Evolutionary conservation across 176 grass and related monocot genomes (phyloP).

Genomic region (Oryza meridionalis): DNA sequence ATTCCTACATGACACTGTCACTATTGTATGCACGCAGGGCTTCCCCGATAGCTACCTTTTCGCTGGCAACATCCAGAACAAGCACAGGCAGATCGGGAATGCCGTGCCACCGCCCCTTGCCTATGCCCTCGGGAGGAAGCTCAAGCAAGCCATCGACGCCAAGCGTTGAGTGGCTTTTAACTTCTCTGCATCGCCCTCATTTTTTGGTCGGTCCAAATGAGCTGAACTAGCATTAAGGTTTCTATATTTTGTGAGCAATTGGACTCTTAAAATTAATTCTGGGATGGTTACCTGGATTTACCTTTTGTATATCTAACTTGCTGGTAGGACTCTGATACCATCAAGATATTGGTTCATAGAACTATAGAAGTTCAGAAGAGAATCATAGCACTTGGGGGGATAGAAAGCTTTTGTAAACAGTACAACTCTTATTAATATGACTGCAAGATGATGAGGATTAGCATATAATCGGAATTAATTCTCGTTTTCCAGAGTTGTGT

Average conservation of each 20-base stretch:
- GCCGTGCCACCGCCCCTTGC: conserved; percentile 83
- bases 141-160: conserved; percentile 61
- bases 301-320: conserved; percentile 4
- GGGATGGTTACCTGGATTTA: neutral
- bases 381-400: neutral
- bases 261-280: conserved; percentile 12
- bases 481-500: neutral
- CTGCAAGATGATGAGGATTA: neutral
- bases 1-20: conserved; percentile 8
- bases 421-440: conserved; percentile 14
- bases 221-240: neutral
- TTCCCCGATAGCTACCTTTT: conserved; percentile 71
- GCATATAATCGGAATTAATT: neutral
- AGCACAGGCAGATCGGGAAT: conserved; percentile 83
- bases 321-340: conserved; percentile 20
- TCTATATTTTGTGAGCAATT: conserved; percentile 29
- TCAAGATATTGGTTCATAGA: conserved; percentile 12
- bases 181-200: conserved; percentile 8
- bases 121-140: conserved; percentile 68
- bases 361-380: conserved; percentile 17
- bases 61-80: conserved; percentile 73
- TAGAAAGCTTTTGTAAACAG: conserved; percentile 3
- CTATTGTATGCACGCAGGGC: conserved; percentile 47
- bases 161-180: conserved; percentile 28
- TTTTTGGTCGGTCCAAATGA: conserved; percentile 26